Percentiles rank a stretch among this genome's conserved stretches.
Conservation (phyloP, 345 rosid genomes). For the Garcia nutans region DNA sequence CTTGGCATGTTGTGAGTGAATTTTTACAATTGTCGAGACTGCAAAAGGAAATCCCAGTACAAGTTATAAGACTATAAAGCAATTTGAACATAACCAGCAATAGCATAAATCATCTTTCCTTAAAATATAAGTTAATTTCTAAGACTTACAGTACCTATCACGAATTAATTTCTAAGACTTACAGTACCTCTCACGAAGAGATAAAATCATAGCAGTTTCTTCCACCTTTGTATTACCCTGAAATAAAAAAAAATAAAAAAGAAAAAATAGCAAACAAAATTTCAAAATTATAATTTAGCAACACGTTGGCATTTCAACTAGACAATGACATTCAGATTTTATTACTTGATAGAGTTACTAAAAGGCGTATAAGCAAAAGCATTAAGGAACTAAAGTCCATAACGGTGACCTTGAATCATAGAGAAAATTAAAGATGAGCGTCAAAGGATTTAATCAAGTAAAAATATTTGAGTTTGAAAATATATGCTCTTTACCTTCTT, state of each 20-base stretch:
- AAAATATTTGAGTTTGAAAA: background rate
- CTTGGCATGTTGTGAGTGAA: conserved; percentile 71
- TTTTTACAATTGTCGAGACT: conserved; percentile 81
- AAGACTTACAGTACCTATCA: conserved; percentile 55
- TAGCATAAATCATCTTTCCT: background rate
- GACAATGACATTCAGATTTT: background rate
- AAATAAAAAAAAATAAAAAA: background rate
- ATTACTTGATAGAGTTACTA: background rate
- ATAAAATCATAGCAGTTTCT: conserved; percentile 85
- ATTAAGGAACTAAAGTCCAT: background rate
- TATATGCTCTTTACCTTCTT: conserved; percentile 48
- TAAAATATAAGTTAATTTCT: background rate
- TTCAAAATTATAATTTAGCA: background rate
- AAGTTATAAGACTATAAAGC: conserved; percentile 7
- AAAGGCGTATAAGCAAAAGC: background rate
- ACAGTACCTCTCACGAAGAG: conserved; percentile 80
- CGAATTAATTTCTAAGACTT: conserved; percentile 33
- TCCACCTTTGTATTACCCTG: conserved; percentile 65
- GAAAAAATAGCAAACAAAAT: background rate
- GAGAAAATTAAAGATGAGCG: background rate
- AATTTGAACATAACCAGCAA: background rate
- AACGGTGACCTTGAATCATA: background rate
- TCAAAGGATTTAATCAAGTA: background rate
- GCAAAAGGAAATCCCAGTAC: conserved; percentile 35
- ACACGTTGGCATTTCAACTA: background rate